phyloP scores from a whole-genome alignment of 2,329 filamentous ascomycete genomes.

The Neonectria neomacrospora region DNA sequence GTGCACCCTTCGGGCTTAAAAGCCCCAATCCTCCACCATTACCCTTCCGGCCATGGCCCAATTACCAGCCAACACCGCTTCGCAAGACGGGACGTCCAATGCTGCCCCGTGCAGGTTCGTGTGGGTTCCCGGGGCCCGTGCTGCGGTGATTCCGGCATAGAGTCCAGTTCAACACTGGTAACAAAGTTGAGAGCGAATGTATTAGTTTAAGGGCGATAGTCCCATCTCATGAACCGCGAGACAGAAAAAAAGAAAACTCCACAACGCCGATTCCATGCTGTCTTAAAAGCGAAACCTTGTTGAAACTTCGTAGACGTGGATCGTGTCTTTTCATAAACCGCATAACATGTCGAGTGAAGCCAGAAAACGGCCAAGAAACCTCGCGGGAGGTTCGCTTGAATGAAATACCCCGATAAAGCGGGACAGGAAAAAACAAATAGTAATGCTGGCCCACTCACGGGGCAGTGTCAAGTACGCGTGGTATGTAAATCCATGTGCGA shows the following conservation, averaged over 20 bases:
- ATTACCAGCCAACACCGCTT: not conserved
- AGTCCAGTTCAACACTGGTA: constrained; percentile 1
- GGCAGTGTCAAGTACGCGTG: constrained; percentile 20
- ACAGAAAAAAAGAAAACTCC: constrained; percentile 41
- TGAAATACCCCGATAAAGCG: constrained; percentile 12
- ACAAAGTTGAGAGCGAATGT: constrained; percentile 19
- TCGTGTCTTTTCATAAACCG: constrained; percentile 39
- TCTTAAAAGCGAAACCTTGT: constrained; percentile 45
- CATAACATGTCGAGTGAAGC: constrained; percentile 33
- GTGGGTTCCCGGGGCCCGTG: not conserved
- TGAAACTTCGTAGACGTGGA: constrained; percentile 37
- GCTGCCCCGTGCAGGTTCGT: not conserved
- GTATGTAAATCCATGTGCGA: not conserved
- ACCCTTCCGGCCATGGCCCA: constrained; percentile 5
- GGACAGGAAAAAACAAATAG: constrained; percentile 10
- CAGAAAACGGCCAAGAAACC: constrained; percentile 10
- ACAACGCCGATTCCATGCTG: constrained; percentile 50
- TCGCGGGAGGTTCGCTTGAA: not conserved
- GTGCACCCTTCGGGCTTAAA: not conserved
- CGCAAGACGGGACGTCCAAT: not conserved
- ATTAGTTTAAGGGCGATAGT: constrained; percentile 35
- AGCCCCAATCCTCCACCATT: not conserved
- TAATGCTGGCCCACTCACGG: constrained; percentile 16
- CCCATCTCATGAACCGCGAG: constrained; percentile 21
- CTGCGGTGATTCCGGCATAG: constrained; percentile 1